Percentiles rank a stretch among this genome's conserved stretches.
phyloP scores from a whole-genome alignment of 2,329 filamentous ascomycete genomes.

The Hirsutella minnesotensis region DNA sequence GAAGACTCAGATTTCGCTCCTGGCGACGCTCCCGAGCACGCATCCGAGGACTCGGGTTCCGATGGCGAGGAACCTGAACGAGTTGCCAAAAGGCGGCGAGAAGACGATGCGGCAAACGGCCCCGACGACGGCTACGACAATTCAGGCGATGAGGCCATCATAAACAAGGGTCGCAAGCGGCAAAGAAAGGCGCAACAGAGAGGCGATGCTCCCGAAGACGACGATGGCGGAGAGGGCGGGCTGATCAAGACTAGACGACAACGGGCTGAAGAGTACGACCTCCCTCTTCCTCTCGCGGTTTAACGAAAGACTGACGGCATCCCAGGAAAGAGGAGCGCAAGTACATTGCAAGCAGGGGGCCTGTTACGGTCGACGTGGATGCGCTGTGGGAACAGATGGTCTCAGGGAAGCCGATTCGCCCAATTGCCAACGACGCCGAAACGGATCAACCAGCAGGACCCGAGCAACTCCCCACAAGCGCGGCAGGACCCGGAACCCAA shows the following conservation, averaged over 20 bases:
- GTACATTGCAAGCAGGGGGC: conserved; percentile 37
- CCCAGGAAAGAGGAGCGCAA: conserved; percentile 45
- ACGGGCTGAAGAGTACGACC: conserved; percentile 47
- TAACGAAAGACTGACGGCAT: conserved; percentile 4
- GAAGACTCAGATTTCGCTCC: conserved; percentile 65
- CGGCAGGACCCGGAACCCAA: background rate
- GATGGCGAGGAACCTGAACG: conserved; percentile 23
- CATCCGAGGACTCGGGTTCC: conserved; percentile 38
- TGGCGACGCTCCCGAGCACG: conserved; percentile 36
- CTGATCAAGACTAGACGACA: conserved; percentile 64
- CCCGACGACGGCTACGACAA: conserved; percentile 46
- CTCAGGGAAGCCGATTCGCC: conserved; percentile 18
- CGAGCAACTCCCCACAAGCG: background rate
- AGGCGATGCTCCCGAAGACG: conserved; percentile 28
- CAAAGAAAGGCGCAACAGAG: conserved; percentile 32
- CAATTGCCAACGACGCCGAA: conserved; percentile 1
- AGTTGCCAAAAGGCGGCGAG: conserved; percentile 13
- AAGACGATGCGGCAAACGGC: conserved; percentile 9
- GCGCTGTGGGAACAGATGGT: conserved; percentile 59
- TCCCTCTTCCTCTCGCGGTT: background rate
- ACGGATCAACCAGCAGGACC: background rate
- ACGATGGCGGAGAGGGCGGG: conserved; percentile 47
- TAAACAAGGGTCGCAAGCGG: conserved; percentile 47
- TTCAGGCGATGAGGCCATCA: conserved; percentile 62
- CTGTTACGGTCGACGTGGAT: conserved; percentile 60